Evolutionary conservation across 441 rosid species (phyloP).

Genomic region (Euphorbia celastroides): DNA sequence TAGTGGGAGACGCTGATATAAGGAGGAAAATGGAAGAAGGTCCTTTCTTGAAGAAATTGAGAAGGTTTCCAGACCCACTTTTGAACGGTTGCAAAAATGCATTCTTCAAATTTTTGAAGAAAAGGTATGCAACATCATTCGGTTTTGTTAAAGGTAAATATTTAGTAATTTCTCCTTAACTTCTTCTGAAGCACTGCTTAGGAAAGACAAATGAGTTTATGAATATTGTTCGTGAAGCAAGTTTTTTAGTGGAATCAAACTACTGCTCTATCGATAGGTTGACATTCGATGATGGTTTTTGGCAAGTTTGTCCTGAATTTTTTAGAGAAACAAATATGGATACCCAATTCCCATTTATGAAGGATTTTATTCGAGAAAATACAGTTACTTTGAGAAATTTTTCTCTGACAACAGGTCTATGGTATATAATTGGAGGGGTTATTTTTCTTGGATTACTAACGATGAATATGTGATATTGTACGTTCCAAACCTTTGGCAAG

Average conservation of each 20-base stretch:
- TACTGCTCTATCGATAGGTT: neutral
- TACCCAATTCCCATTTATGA: neutral
- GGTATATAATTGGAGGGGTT: conserved; percentile 2
- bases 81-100: neutral
- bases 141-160: conserved; percentile 9
- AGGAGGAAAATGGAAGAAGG: neutral
- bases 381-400: neutral
- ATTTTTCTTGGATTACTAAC: neutral
- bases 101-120: neutral
- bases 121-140: neutral
- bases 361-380: neutral
- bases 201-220: neutral
- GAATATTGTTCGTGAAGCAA: neutral
- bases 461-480: neutral
- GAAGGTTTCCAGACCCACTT: neutral
- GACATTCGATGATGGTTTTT: conserved; percentile 5
- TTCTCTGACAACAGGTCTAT: neutral
- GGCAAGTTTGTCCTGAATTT: conserved; percentile 2
- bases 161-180: neutral
- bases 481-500: conserved; percentile 1
- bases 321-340: neutral
- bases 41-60: neutral
- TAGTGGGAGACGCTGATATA: neutral
- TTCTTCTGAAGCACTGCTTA: neutral
- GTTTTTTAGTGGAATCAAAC: neutral